Base-by-base conservation (phyloP, 164 flowering plant species). In the Dillenia suffruticosa region DNA sequence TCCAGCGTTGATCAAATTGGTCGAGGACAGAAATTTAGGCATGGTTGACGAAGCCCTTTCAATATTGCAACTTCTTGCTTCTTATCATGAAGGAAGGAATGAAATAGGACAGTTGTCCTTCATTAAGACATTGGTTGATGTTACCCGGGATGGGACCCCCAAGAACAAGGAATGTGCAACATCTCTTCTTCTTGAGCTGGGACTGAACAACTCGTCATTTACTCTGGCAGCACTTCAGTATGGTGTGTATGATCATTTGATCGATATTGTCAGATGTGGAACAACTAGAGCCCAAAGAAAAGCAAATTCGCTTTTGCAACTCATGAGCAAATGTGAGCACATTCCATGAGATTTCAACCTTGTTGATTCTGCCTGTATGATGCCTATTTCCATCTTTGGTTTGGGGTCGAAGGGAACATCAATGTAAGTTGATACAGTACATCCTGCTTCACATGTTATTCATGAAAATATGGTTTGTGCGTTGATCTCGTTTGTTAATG, bases 11-110 rank as follows among this genome's bases (percentile, higher is more conserved):
- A 77, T 85, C 3, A 53, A 64, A 9, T 26, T 87, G 13, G 68
- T 90, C 0, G 55, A 66, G 17, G 88, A 87, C 47, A 78, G 63
- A 49, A 71, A 74, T 46, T 45, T 83, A 56, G 88, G 83, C 46
- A 87, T 90, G 92, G 68, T 84, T 2, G 89, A 90, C 51, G 97
- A 90, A 62, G 85, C 90, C 1, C 78, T 93, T 7, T 85, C 98
- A 1, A 81, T 90, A 22, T 57, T 89, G 58, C 64, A 75, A 56
- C 79, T 87, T 12, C 84, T 88, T 24, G 81, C 78, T 45, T 68
- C 84, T 7, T 80, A 81, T 57, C 85, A 83, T 0, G 84, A 84
- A 44, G 96, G 96, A 8, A 58, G 81, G 14, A 61, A 61, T 1
- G 82, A 64, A 45, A 82, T 87, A 9, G 94, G 94, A 8, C 74